phyloP scores from a whole-genome alignment of 495 filamentous ascomycete genomes.

The Trichoderma parareesei region DNA sequence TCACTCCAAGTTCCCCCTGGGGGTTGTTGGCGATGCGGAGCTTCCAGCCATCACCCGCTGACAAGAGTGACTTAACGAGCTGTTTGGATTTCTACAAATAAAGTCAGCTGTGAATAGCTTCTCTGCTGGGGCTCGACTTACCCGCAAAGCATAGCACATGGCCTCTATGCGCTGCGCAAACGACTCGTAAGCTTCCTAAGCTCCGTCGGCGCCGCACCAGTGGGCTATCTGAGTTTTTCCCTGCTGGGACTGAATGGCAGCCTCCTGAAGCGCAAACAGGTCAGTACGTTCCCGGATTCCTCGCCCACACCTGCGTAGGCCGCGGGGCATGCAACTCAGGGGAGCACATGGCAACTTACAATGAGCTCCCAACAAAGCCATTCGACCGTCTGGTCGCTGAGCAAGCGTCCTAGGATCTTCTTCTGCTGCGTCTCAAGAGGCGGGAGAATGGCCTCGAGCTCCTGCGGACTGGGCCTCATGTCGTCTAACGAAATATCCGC shows the following conservation, averaged over 20 bases:
- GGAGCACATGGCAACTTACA: background rate
- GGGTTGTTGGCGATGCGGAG: conserved; percentile 11
- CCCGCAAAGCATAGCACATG: background rate
- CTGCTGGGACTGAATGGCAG: conserved; percentile 7
- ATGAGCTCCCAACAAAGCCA: conserved; percentile 9
- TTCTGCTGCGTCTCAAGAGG: conserved; percentile 10
- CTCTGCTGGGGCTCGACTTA: background rate
- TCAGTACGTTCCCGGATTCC: background rate
- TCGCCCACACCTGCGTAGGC: too few relatives aligned
- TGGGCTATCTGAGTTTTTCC: background rate
- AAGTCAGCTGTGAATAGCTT: background rate
- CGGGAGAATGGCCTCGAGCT: conserved; percentile 1
- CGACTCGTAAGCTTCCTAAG: conserved; percentile 9
- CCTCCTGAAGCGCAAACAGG: background rate
- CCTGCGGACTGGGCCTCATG: background rate
- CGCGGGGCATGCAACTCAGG: too few relatives aligned
- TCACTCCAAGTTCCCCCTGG: background rate
- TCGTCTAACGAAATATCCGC: background rate
- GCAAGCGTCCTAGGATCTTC: background rate
- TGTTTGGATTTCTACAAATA: background rate
- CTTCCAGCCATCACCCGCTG: conserved; percentile 5
- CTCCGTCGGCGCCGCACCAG: conserved; percentile 9
- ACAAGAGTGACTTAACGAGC: conserved; percentile 2
- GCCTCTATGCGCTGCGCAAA: conserved; percentile 10
- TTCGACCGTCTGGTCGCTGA: conserved; percentile 7